Evolutionary conservation across 495 filamentous ascomycete species (phyloP).

Genomic region (Emericellopsis terricola): DNA sequence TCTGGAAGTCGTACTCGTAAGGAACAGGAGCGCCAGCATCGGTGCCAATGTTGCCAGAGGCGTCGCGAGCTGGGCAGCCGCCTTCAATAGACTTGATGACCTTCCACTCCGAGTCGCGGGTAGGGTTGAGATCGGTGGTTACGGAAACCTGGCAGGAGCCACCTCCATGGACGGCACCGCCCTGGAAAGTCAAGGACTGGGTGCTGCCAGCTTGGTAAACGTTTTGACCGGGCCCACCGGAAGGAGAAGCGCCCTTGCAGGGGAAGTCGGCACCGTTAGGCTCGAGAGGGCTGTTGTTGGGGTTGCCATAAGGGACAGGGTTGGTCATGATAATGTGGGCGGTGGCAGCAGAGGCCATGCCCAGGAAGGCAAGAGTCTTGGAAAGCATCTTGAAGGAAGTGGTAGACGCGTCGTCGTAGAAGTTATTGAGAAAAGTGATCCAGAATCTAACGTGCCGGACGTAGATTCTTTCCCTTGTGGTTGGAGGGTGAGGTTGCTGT

Average conservation of each 20-base stretch:
- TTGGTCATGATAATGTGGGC: constrained; percentile 56
- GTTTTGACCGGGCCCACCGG: constrained; percentile 16
- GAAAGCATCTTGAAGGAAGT: constrained; percentile 19
- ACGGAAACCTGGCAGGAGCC: constrained; percentile 77
- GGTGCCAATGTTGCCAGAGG: constrained; percentile 21
- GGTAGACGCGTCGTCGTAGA: constrained; percentile 5
- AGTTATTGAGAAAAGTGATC: too few species aligned
- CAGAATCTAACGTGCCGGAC: constrained; percentile 2
- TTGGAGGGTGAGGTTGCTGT: background rate
- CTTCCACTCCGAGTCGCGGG: constrained; percentile 41
- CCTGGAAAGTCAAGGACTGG: constrained; percentile 35
- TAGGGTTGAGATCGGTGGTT: constrained; percentile 51
- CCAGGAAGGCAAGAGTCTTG: constrained; percentile 15
- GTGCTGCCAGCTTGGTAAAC: constrained; percentile 31
- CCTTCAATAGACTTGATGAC: constrained; percentile 72
- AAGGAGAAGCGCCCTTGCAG: constrained; percentile 45
- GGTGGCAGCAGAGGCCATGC: constrained; percentile 29
- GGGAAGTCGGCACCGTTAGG: constrained; percentile 49
- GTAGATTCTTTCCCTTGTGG: background rate
- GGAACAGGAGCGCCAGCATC: constrained; percentile 12
- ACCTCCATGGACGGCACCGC: constrained; percentile 59
- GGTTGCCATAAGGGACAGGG: constrained; percentile 46
- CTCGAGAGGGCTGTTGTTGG: constrained; percentile 35
- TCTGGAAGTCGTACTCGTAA: constrained; percentile 31
- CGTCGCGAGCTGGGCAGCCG: constrained; percentile 47